A percentile compares a stretch with the other conserved stretches of the same genome.
Conservation (phyloP, 2,329 filamentous ascomycete species). For the Colletotrichum sp. region DNA sequence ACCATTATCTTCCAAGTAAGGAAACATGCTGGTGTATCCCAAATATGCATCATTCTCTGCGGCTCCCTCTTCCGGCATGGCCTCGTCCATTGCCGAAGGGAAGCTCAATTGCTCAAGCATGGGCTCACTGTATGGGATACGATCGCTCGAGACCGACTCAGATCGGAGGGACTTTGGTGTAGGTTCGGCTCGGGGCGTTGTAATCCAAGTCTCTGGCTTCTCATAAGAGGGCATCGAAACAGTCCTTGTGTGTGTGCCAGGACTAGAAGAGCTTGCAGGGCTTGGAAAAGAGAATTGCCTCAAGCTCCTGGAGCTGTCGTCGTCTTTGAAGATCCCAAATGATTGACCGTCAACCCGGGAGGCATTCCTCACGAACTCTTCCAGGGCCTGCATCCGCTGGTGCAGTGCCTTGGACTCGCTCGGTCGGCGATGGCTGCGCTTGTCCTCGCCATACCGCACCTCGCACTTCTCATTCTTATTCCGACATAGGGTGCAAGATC, state of each 20-base stretch:
- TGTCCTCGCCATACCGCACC: constrained; percentile 15
- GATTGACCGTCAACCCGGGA: not conserved
- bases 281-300: constrained; percentile 2
- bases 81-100: not conserved
- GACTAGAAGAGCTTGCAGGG: not conserved
- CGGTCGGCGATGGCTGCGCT: constrained; percentile 8
- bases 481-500: constrained; percentile 9
- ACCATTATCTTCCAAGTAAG: not conserved
- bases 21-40: not conserved
- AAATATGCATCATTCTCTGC: not conserved
- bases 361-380: constrained; percentile 11
- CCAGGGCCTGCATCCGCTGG: constrained; percentile 11
- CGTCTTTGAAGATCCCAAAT: not conserved
- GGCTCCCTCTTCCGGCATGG: not conserved
- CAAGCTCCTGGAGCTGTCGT: not conserved
- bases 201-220: not conserved
- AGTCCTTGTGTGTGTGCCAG: not conserved
- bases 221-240: not conserved
- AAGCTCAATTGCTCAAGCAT: not conserved
- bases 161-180: not conserved
- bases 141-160: not conserved
- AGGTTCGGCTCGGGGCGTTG: not conserved
- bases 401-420: constrained; percentile 10
- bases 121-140: not conserved
- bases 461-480: constrained; percentile 20